Base-by-base conservation (phyloP, 2,329 filamentous ascomycete genomes). In the Alternaria sp. region DNA sequence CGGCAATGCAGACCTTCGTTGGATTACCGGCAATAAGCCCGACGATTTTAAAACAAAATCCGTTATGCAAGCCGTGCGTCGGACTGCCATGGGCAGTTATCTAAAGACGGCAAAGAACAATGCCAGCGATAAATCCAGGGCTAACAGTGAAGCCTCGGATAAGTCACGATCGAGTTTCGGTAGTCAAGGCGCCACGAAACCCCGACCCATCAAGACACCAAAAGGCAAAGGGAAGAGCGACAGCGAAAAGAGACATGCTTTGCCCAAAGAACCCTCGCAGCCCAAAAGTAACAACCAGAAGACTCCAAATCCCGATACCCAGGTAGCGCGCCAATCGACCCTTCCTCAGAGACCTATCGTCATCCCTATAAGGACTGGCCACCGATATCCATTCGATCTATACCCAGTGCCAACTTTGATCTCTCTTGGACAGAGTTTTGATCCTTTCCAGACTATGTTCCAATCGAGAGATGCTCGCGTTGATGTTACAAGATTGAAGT, bases 381-480 rank as follows among this genome's bases (percentile, higher is more conserved):
- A 63, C 4, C 11, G 11, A 9, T 60, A 74, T 17, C 58, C 62
- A 2, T 76, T 72, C 55, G 67, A 75, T 39, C 29, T 54, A 2
- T 21, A 40, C 17, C 21, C 28, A 4, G 54, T 65, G 2, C 62
- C 62, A 17, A 61, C 68, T 0, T 66, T 76, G 13, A 31, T 53
- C n/a, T 76, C 72, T 2, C 60, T 77, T 14, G 75, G 74, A 17
- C 67, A 69, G 14, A 60, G 64, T 3, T 26, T 77, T 3, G 76
- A 78, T 51, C 76, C 76, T 0, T 78, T 78, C 50, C 39, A 57
- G 1, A 75, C 72, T 7, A 76, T 78, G 69, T 73, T 69, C 24
- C 73, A 77, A 42, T 65, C 70, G 2, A 63, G 51, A 11, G 62
- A 74, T 53, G 66, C 70, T 3, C 28, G 48, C 6, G 69, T 78